Evolutionary conservation across 495 filamentous ascomycete species (phyloP).

Genomic region (Amphirosellinia nigrospora): DNA sequence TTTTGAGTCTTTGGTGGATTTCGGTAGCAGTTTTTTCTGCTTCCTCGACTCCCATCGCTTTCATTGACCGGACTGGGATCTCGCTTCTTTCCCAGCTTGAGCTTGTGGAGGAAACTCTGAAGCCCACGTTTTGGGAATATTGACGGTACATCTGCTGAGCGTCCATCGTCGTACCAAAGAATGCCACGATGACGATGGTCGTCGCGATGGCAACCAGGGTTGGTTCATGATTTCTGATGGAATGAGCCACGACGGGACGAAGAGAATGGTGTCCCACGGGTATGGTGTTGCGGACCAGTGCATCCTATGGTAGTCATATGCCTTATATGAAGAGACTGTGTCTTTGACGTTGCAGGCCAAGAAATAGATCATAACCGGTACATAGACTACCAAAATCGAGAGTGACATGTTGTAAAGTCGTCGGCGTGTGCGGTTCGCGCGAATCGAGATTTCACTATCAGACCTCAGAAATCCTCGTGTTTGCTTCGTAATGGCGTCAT

Average conservation of each 20-base stretch:
- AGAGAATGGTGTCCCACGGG: conserved; percentile 65
- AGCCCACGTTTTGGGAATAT: conserved; percentile 59
- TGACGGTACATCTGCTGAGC: conserved; percentile 73
- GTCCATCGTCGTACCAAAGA: conserved; percentile 84
- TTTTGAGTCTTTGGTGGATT: background rate
- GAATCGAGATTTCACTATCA: conserved; percentile 47
- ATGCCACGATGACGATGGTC: conserved; percentile 68
- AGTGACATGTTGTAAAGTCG: conserved; percentile 81
- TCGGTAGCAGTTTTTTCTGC: background rate
- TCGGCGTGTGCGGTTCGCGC: conserved; percentile 66
- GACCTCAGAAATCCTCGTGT: conserved; percentile 65
- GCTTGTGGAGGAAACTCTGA: conserved; percentile 52
- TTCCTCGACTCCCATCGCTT: conserved; percentile 5
- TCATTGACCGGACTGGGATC: background rate
- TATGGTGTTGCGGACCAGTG: conserved; percentile 42
- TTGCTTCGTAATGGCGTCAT: conserved; percentile 67
- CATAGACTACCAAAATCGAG: conserved; percentile 66
- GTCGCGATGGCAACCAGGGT: conserved; percentile 69
- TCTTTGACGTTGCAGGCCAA: conserved; percentile 61
- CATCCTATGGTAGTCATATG: conserved; percentile 44
- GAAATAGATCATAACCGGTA: conserved; percentile 68
- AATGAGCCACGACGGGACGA: conserved; percentile 61
- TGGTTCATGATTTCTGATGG: conserved; percentile 58
- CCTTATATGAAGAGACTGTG: conserved; percentile 60
- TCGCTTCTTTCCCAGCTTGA: conserved; percentile 38